Conservation (phyloP, 2,329 filamentous ascomycete species). For the Calonectria pseudoreteaudii region DNA sequence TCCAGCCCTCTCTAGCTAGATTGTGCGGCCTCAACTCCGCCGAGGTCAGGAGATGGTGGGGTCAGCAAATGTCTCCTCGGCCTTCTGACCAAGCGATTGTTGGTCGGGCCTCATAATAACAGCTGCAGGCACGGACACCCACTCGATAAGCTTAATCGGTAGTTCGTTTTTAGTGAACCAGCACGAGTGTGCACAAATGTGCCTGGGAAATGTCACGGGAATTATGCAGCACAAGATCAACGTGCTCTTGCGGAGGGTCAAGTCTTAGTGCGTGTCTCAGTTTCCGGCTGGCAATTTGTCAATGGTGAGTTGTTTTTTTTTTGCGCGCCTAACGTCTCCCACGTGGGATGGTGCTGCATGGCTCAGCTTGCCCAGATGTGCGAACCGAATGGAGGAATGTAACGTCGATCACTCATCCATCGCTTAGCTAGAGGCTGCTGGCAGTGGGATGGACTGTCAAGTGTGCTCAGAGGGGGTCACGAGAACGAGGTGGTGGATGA, state of each 20-base stretch:
- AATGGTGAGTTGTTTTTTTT: neutral
- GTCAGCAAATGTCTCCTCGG: neutral
- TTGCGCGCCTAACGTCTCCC: neutral
- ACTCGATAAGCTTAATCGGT: neutral
- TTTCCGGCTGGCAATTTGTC: neutral
- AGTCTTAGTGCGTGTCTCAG: neutral
- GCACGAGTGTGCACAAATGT: neutral
- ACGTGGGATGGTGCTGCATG: neutral
- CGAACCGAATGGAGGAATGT: neutral
- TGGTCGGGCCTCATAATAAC: neutral
- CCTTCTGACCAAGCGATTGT: neutral
- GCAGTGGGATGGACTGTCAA: neutral
- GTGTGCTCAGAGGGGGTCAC: neutral
- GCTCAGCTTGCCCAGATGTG: neutral
- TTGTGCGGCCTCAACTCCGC: neutral
- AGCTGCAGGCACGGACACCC: neutral
- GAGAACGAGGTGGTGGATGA: neutral
- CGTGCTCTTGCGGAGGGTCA: neutral
- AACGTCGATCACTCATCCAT: neutral
- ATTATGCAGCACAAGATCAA: neutral
- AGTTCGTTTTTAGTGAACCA: neutral
- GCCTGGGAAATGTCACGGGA: too few relatives aligned
- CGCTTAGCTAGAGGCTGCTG: neutral
- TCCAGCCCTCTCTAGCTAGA: neutral
- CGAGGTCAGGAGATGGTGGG: neutral